These are phyloP conservation scores for Beauveria bassiana DNA, from an alignment of 2,329 filamentous ascomycete genomes.

Conservation along the genomic window DNA sequence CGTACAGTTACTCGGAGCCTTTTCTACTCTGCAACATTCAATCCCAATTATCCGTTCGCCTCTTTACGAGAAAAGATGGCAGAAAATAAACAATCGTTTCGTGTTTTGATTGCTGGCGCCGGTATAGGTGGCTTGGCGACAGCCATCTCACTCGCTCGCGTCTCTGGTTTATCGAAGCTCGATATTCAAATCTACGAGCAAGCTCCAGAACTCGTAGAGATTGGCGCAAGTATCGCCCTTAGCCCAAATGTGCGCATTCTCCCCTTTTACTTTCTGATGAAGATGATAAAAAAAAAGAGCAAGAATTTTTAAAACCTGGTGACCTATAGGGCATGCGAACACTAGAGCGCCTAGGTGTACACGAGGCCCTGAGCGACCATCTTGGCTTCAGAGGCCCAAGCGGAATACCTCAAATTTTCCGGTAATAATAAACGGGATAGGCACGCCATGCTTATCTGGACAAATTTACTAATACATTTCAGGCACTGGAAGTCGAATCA, in stretches of 20 bases:
- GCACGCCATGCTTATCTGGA: neutral
- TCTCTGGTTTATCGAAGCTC: constrained; percentile 24
- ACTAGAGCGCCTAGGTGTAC: constrained; percentile 38
- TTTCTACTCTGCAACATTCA: neutral
- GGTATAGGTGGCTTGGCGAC: constrained; percentile 31
- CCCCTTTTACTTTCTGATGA: neutral
- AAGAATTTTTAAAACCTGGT: neutral
- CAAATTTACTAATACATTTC: constrained; percentile 26
- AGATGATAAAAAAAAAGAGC: neutral
- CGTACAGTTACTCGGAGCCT: neutral
- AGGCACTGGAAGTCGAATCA: constrained; percentile 39
- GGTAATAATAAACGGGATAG: constrained; percentile 23
- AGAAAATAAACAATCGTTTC: neutral
- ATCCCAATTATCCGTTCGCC: too few relatives aligned
- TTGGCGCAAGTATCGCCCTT: constrained; percentile 40
- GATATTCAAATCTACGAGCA: constrained; percentile 42
- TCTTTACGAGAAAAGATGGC: neutral
- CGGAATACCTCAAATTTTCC: constrained; percentile 4
- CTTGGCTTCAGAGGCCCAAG: constrained; percentile 1
- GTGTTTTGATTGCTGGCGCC: constrained; percentile 18
- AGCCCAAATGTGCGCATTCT: constrained; percentile 34
- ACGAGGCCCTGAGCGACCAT: neutral
- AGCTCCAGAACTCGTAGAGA: constrained; percentile 35
- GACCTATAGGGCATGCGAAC: constrained; percentile 36
- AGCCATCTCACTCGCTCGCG: constrained; percentile 34